Base-by-base conservation (phyloP, 768 basidiomycete genomes). In the Rickenella mellea region DNA sequence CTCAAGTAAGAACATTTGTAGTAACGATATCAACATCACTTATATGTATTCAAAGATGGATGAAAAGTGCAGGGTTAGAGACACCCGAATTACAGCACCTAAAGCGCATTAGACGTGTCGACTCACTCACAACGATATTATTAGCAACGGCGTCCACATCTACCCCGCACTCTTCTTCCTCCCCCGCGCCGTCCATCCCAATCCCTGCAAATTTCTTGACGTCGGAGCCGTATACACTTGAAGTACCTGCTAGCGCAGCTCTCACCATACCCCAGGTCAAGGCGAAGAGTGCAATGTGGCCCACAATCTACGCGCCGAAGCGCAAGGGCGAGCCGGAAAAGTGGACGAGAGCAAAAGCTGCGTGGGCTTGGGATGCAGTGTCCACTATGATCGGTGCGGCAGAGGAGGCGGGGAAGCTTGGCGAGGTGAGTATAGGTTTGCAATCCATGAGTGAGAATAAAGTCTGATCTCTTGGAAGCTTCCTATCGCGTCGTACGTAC, bases 201-300 rank as follows among this genome's bases (percentile, higher is more conserved):
- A 65, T 80, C 11, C 84, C 83, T 0, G 47, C 56, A 1, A 64
- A 67, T 15, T 54, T 78, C 1, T 50, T 57, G n/a, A 60, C 81
- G 2, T 55, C 68, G 0, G 45, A 55, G 25, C 83, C 83, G 1
- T 83, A 81, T 57, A 58, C 64, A 11, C 50, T 77, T 9, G 50
- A 63, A 1, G 85, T 92, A 1, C 91, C 93, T 1, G 59, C 64
- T 24, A 67, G 71, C 11, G 69, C 79, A 9, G 89, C 90, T 1
- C 64, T 82, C 4, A 89, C 87, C 0, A 64, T 64, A 0, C 66
- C 68, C 11, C 83, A 90, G 6, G 65, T 89, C 17, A 56, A 60
- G 31, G 56, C 77, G 26, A 92, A 93, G 61, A 71, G 73, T 28
- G 58, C 71, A 1, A 61, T 87, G n/a, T 98, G 94, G 94, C 94